These are phyloP conservation scores for Lentithecium fluviatile DNA, from an alignment of 495 filamentous ascomycete genomes.

Conservation along the genomic window DNA sequence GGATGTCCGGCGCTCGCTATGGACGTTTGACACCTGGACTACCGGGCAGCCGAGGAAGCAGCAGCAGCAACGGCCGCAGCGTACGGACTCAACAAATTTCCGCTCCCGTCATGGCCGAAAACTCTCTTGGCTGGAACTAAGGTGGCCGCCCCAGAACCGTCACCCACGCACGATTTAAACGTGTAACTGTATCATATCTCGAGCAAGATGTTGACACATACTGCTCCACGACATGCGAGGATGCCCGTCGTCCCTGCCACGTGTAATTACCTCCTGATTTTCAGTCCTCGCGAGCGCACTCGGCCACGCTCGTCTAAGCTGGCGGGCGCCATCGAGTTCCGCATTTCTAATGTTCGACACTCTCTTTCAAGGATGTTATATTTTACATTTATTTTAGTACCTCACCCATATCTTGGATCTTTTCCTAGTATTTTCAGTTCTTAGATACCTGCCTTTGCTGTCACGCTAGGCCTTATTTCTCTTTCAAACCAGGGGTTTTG, in stretches of 20 bases:
- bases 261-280: constrained; percentile 11
- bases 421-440: constrained; percentile 30
- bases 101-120: constrained; percentile 90
- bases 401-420: background rate
- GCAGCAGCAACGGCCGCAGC: constrained; percentile 57
- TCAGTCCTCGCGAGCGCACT: background rate
- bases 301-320: constrained; percentile 19
- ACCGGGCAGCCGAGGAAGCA: constrained; percentile 55
- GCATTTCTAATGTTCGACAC: constrained; percentile 28
- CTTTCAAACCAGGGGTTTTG: constrained; percentile 14
- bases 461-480: constrained; percentile 25
- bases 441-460: constrained; percentile 36
- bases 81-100: constrained; percentile 67
- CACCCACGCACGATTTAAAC: constrained; percentile 18
- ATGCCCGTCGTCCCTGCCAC: background rate
- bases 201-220: too few species aligned
- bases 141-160: background rate
- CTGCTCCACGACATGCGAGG: constrained; percentile 1
- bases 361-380: constrained; percentile 27
- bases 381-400: constrained; percentile 28
- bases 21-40: constrained; percentile 25
- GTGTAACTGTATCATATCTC: constrained; percentile 36
- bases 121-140: constrained; percentile 96
- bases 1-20: constrained; percentile 47
- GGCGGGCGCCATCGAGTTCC: background rate